Base-by-base conservation (phyloP, 768 basidiomycete species). In the Coprinopsis strossmayeri region DNA sequence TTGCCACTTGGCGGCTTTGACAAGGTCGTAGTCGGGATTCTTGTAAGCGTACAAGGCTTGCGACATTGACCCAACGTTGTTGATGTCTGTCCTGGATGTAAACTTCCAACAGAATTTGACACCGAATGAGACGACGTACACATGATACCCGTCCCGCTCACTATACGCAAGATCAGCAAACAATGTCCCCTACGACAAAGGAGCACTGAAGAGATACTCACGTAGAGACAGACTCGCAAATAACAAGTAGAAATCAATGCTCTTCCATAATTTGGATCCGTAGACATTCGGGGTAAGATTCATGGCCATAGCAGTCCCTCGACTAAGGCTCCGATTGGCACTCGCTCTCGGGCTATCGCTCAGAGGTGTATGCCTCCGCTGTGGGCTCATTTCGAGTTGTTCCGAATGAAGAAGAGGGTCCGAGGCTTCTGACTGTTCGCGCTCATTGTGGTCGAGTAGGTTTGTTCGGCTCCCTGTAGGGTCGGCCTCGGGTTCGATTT, bases 41-140 rank as follows among this genome's bases (percentile, higher is more conserved):
- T 74, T 76, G 47, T 82, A 70, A 2, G 81, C 76, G 54, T 80
- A 84, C 13, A 69, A 55, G 17, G 64, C 83, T 57, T 87, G 79
- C 0, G 89, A 73, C 51, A 89, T 84, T 1, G 82, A 77, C 13
- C 90, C 87, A n/a, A 84, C 87, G 53, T 92, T 91, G 61, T 91
- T 91, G 64, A 92, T 91, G 58, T 82, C 84, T 86, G 48, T 21
- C 13, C 24, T 87, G 68, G n/a, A n/a, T n/a, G n/a, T 52, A 38
- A 49, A 37, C 21, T 15, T n/a, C 15, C 45, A 18, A 27, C n/a
- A 23, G 20, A 42, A n/a, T 47, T 13, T 23, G 18, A 2, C 11
- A 38, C 11, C 40, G n/a, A 12, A 9, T n/a, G 46, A 18, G 34
- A 1, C 3, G 18, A 77, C 81, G 49, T 55, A 84, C 83, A 91